Percentiles rank a stretch among this genome's conserved stretches.
Evolutionary conservation across 768 basidiomycete genomes (phyloP).

Genomic region (Naganishia vaughanmartiniae): DNA sequence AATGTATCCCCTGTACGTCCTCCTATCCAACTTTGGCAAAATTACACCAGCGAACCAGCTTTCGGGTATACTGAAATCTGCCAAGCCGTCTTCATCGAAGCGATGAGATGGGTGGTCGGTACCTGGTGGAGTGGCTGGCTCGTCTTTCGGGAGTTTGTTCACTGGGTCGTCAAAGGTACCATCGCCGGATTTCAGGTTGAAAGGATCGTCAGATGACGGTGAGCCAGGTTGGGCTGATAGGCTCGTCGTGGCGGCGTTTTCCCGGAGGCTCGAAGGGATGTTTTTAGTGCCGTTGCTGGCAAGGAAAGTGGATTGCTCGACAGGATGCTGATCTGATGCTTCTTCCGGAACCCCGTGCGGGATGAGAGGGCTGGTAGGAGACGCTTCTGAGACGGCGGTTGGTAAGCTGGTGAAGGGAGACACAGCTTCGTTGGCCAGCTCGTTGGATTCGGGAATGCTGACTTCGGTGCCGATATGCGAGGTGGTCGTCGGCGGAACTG

Average conservation of each 20-base stretch:
- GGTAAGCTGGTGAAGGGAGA: background rate
- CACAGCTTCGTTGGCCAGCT: too few relatives aligned
- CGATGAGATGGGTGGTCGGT: background rate
- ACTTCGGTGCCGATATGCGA: too few relatives aligned
- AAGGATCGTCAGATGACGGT: background rate
- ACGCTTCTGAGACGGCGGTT: background rate
- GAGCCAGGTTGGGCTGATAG: background rate
- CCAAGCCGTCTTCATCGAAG: background rate
- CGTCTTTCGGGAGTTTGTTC: background rate
- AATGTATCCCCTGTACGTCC: background rate
- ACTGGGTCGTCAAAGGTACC: background rate
- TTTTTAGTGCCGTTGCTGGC: background rate
- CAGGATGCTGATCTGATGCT: background rate
- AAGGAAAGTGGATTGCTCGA: background rate
- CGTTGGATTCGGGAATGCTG: too few relatives aligned
- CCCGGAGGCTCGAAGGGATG: background rate
- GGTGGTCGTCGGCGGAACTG: too few relatives aligned
- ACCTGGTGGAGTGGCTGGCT: background rate
- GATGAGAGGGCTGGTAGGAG: background rate
- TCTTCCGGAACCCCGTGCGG: too few relatives aligned
- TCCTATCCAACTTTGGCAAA: background rate
- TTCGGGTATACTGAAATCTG: conserved; percentile 14
- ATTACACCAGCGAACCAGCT: conserved; percentile 17
- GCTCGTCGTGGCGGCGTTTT: background rate
- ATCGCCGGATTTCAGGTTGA: conserved; percentile 1